These are phyloP conservation scores for Penicillium olsonii DNA, from an alignment of 2,329 filamentous ascomycete genomes.

Conservation along the genomic window DNA sequence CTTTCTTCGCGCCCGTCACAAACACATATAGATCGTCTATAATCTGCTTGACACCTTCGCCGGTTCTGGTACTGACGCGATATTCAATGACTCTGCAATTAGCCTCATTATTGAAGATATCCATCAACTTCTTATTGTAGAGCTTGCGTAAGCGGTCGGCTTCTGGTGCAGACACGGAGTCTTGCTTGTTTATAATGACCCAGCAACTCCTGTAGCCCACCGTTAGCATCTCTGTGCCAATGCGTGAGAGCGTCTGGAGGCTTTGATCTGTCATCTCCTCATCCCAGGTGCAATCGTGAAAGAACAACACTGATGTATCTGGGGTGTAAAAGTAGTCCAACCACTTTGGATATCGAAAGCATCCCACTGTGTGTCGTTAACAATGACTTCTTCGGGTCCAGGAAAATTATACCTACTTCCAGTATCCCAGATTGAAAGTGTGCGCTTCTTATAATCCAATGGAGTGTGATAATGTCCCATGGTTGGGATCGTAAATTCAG, in stretches of 20 bases:
- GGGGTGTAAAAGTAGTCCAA: neutral
- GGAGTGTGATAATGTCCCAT: neutral
- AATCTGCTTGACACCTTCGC: neutral
- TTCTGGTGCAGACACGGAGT: neutral
- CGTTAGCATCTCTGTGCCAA: neutral
- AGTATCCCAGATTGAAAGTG: neutral
- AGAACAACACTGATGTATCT: neutral
- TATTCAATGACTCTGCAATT: neutral
- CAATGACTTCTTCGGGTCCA: neutral
- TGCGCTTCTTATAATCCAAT: neutral
- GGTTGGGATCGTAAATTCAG: neutral
- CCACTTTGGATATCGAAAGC: slow-evolving; percentile 3
- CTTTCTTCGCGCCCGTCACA: neutral
- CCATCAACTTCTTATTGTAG: neutral
- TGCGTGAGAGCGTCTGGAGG: neutral
- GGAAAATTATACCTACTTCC: neutral
- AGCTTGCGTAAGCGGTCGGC: neutral
- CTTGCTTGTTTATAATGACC: neutral
- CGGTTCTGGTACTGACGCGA: neutral
- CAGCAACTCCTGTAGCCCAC: neutral
- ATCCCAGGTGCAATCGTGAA: neutral
- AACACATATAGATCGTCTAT: neutral
- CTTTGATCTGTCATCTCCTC: neutral
- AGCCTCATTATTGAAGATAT: neutral
- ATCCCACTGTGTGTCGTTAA: neutral